Percentiles rank a stretch among this genome's conserved stretches.
These are phyloP conservation scores for Neonectria punicea DNA, from an alignment of 2,329 filamentous ascomycete species.

Conservation along the genomic window DNA sequence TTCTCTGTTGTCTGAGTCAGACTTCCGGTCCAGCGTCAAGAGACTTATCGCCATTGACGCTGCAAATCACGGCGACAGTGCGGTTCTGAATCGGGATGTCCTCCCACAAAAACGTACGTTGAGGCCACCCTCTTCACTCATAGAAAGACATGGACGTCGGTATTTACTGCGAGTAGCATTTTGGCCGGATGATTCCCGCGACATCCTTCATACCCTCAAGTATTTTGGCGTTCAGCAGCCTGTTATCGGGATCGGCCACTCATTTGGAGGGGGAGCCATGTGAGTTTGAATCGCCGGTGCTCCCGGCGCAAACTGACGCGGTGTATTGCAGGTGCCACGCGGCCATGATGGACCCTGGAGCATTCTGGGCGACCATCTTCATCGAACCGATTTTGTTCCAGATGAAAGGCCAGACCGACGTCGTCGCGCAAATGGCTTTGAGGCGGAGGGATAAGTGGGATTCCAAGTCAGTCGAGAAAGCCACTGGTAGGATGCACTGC, in stretches of 20 bases:
- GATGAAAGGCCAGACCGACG: slow-evolving; percentile 12
- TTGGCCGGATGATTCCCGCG: slow-evolving; percentile 16
- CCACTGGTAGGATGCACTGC: neutral
- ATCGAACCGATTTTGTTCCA: slow-evolving; percentile 19
- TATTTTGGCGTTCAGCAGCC: neutral
- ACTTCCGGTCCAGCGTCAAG: neutral
- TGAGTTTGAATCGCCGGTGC: neutral
- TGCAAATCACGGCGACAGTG: slow-evolving; percentile 19
- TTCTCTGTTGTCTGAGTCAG: neutral
- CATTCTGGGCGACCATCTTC: slow-evolving; percentile 10
- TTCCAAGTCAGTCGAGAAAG: neutral
- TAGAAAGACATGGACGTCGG: neutral
- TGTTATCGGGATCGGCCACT: slow-evolving; percentile 10
- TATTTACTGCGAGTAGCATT: slow-evolving; percentile 5
- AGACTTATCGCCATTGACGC: slow-evolving; percentile 15
- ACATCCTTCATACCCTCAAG: slow-evolving; percentile 9
- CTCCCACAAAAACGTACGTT: slow-evolving; percentile 6
- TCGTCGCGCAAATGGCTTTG: slow-evolving; percentile 1
- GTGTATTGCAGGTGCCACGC: slow-evolving; percentile 3
- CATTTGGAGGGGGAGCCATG: slow-evolving; percentile 18
- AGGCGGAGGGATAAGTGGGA: slow-evolving; percentile 11
- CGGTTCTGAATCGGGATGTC: neutral
- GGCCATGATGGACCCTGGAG: slow-evolving; percentile 11
- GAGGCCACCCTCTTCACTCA: neutral
- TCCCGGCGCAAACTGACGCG: neutral